phyloP scores from a whole-genome alignment of 148 eudicot genomes.

The Oxyria digyna region DNA sequence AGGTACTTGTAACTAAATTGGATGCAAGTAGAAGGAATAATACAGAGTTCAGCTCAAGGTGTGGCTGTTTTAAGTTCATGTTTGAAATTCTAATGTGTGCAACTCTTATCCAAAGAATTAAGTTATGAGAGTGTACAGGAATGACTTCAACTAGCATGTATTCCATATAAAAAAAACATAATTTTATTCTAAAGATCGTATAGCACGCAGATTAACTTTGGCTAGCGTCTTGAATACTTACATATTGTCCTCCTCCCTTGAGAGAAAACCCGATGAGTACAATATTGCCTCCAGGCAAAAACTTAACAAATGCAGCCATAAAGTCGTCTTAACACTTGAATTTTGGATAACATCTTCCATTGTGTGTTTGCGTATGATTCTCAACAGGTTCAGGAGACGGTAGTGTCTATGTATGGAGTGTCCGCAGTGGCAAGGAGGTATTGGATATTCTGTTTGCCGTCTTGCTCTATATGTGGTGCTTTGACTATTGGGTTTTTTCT shows the following conservation, averaged over 20 bases:
- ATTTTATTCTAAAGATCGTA: neutral
- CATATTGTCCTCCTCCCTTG: neutral
- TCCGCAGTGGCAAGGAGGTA: slow-evolving; percentile 96
- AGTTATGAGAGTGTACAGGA: neutral
- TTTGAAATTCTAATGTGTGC: neutral
- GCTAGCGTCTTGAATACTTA: neutral
- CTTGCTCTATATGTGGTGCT: neutral
- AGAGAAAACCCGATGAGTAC: neutral
- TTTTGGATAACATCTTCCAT: neutral
- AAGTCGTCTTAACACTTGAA: neutral
- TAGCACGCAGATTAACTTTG: neutral
- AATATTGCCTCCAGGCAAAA: neutral
- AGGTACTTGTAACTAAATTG: slow-evolving; percentile 30
- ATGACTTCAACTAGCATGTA: neutral
- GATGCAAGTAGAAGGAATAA: neutral
- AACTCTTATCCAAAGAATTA: neutral
- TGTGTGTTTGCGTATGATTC: neutral
- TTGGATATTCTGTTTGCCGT: neutral
- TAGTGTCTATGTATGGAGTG: slow-evolving; percentile 93
- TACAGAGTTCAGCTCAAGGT: neutral
- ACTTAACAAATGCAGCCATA: neutral
- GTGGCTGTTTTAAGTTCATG: neutral
- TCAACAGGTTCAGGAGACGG: slow-evolving; percentile 93
- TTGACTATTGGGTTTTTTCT: too few species aligned
- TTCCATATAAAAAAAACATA: neutral